Percentiles rank a stretch among this genome's conserved stretches.
Evolutionary conservation across 2,329 filamentous ascomycete species (phyloP).

Genomic region (Dothistroma pini): DNA sequence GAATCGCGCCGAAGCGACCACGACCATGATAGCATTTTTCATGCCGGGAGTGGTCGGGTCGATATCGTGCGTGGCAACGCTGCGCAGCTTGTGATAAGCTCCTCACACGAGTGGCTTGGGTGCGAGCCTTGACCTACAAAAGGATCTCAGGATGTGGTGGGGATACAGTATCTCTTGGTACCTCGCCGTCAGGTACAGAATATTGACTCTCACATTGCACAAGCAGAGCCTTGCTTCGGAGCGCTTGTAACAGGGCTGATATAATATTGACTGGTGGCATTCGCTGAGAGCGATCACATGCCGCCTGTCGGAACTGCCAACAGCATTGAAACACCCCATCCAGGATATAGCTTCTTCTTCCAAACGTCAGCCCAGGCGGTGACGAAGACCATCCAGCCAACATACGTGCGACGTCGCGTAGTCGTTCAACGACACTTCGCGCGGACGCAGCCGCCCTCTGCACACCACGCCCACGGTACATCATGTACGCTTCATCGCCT

Average conservation of each 20-base stretch:
- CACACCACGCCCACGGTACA: constrained; percentile 16
- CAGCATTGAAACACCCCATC: constrained; percentile 14
- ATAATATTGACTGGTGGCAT: constrained; percentile 4
- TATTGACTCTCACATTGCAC: constrained; percentile 6
- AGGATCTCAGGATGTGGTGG: constrained; percentile 14
- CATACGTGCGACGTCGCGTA: constrained; percentile 15
- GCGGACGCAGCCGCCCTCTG: constrained; percentile 14
- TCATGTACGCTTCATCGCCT: constrained; percentile 6
- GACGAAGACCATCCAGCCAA: constrained; percentile 8
- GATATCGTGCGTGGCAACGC: constrained; percentile 2
- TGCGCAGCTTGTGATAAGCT: constrained; percentile 11
- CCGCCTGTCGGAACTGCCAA: constrained; percentile 11
- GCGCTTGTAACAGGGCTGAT: background rate
- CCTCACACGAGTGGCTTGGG: background rate
- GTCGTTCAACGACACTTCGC: constrained; percentile 5
- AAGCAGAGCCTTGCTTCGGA: background rate
- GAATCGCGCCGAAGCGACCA: background rate
- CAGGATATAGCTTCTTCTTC: constrained; percentile 20
- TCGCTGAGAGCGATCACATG: constrained; percentile 13
- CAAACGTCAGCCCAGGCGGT: constrained; percentile 20
- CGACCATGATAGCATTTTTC: background rate
- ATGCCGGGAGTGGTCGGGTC: constrained; percentile 15
- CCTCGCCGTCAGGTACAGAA: constrained; percentile 21
- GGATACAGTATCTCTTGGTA: constrained; percentile 16
- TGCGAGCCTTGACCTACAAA: constrained; percentile 3